Evolutionary conservation across 257 asterid genomes (phyloP), one percentile per base, ranked within the genome.

Genomic region (Forsythia suspensa): DNA sequence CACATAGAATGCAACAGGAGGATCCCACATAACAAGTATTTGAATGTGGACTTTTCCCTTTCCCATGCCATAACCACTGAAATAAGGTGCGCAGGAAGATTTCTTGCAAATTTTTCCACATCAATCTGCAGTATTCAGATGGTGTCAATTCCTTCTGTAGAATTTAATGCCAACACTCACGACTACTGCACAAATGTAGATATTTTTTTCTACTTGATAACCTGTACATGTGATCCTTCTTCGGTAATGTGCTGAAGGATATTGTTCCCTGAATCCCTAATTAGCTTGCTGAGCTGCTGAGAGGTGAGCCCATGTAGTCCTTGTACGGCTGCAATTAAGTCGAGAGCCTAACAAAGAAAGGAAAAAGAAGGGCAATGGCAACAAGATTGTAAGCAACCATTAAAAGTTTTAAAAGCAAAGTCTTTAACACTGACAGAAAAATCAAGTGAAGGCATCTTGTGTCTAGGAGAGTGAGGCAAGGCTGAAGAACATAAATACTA

Each of bases 71-170:
- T 89, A 74, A 91, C 83, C 88, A 88, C 97, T 65, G 98, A 88
- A 80, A 94, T 90, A 66, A 96, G 96, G 91, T 96, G 99, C 81
- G 92, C 88, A 63, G 97, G 88, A 73, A 96, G 97, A 88, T 87
- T 80, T 84, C 96, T 90, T 36, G 95, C 96, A 82, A 96, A 91
- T 73, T 82, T 89, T 83, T 91, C 97, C 83, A 88, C 85, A 70
- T 91, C 97, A 85, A 94, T 89, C 98, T 94, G 93, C 85, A 89
- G 76, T 38, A 73, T 76, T 61, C 79, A 80, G 57, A 79, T 44
- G 71, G 73, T 63, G 48, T 78, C 76, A 76, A 41, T 40, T 57
- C 70, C 69, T 40, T 18, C 38, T 51, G 39, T 38, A 79, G 66
- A 51, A 73, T 52, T 11, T 46, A 40, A 71, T 65, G 76, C 63